Evolutionary conservation across 306 rosid species (phyloP).

Genomic region (cucumber (Cucumis sativus)): Cucumber_9930_V3 NC_026657.2:35294001-35294500

Average conservation of each 20-base stretch:
- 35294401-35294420: too few species aligned
- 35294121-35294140: too few species aligned
- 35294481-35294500: constrained; percentile 1
- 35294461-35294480: constrained; percentile 15
- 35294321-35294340: too few species aligned
- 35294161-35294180: too few species aligned
- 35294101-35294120: too few species aligned
- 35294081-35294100: constrained; percentile 48
- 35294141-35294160: too few species aligned
- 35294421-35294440: constrained; percentile 41
- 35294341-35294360: too few species aligned
- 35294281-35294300: constrained; percentile 63
- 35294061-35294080: constrained; percentile 36
- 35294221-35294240: constrained; percentile 92
- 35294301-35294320: constrained; percentile 42
- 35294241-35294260: constrained; percentile 72
- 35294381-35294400: neutral
- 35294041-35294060: constrained; percentile 55
- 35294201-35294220: constrained; percentile 27
- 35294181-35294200: too few species aligned
- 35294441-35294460: constrained; percentile 62
- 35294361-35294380: too few species aligned
- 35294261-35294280: constrained; percentile 17
- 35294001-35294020: constrained; percentile 51
- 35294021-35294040: constrained; percentile 52